These are phyloP conservation scores for Rubia balearica DNA, from an alignment of 305 asterid genomes.

Conservation along the genomic window DNA sequence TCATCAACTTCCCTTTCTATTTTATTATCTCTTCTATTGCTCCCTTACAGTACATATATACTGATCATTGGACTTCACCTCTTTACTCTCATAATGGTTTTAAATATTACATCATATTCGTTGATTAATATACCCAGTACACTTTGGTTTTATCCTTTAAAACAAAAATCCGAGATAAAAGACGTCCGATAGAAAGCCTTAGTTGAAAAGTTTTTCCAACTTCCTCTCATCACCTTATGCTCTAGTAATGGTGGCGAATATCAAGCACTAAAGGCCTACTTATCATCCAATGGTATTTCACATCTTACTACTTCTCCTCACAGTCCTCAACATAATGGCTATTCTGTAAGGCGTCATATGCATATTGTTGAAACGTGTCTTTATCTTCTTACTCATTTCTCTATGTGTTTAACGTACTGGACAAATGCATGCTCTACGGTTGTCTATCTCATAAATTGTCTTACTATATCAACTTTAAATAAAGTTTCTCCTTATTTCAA, in stretches of 20 bases:
- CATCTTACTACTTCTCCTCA: not conserved
- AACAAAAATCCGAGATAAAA: not conserved
- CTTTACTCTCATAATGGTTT: not conserved
- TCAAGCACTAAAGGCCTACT: not conserved
- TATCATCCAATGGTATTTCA: not conserved
- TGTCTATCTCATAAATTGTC: not conserved
- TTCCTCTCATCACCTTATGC: not conserved
- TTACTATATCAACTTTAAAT: not conserved
- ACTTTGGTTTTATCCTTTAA: not conserved
- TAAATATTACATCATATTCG: not conserved
- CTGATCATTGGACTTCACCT: not conserved
- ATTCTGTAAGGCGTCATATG: not conserved
- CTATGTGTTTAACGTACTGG: not conserved
- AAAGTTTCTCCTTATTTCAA: too few species aligned
- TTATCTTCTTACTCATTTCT: not conserved
- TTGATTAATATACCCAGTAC: not conserved
- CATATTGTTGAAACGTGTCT: constrained; percentile 4
- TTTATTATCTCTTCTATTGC: not conserved
- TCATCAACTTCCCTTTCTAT: too few species aligned
- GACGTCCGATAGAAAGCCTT: not conserved
- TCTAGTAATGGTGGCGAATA: not conserved
- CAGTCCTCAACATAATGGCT: not conserved
- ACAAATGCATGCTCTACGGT: not conserved
- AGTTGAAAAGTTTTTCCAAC: not conserved
- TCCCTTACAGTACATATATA: not conserved